Evolutionary conservation across 306 rosid species (phyloP).

Genomic region (Medicago lupulina): DNA sequence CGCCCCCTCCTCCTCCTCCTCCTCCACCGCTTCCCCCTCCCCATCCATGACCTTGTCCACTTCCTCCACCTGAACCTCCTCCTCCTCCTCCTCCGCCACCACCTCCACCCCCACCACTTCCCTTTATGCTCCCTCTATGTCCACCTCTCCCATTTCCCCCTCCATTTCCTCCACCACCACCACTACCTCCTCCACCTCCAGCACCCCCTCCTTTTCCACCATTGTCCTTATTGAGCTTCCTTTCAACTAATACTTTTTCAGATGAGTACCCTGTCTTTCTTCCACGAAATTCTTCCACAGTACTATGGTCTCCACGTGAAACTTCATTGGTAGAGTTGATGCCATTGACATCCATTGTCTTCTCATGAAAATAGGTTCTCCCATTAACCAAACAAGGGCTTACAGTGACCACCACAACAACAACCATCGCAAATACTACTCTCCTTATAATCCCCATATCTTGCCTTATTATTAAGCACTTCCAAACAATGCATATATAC

Average conservation of each 20-base stretch:
- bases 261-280: slow-evolving; percentile 20
- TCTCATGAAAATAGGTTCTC: slow-evolving; percentile 2
- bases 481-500: slow-evolving; percentile 16
- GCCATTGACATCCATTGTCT: slow-evolving; percentile 1
- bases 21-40: neutral
- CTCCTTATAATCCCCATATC: slow-evolving; percentile 27
- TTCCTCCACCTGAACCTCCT: slow-evolving; percentile 6
- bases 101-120: neutral
- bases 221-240: slow-evolving; percentile 13
- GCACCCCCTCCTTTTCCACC: slow-evolving; percentile 18
- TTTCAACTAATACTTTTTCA: slow-evolving; percentile 13
- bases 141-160: neutral
- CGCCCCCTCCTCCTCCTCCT: neutral
- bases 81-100: slow-evolving; percentile 29
- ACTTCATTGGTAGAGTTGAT: slow-evolving; percentile 1
- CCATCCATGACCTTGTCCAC: slow-evolving; percentile 1
- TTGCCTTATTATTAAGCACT: neutral
- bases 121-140: neutral
- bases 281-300: neutral
- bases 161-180: slow-evolving; percentile 7
- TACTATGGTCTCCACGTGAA: neutral
- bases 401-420: neutral
- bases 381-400: slow-evolving; percentile 47
- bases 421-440: slow-evolving; percentile 17
- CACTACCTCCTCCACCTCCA: neutral